A percentile compares a stretch with the other conserved stretches of the same genome.
Conservation (phyloP, 2,329 filamentous ascomycete genomes). For the Ophidiomyces ophidiicola region DNA sequence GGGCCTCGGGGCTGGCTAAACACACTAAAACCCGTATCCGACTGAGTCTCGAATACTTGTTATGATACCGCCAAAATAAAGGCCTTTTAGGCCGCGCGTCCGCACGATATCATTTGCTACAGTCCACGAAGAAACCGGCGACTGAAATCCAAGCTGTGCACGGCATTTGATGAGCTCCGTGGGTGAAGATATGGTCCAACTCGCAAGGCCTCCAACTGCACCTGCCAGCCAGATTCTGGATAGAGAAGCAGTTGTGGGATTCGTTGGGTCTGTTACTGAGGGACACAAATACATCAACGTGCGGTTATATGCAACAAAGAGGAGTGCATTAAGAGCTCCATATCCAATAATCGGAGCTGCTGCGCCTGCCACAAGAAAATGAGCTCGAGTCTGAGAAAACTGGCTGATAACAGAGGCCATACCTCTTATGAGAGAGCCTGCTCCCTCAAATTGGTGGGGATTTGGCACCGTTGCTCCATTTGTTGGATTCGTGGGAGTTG, state of each 20-base stretch:
- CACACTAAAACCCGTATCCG: conserved; percentile 88
- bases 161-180: conserved; percentile 87
- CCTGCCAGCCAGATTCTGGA: conserved; percentile 67
- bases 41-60: conserved; percentile 75
- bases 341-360: conserved; percentile 81
- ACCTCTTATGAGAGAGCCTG: conserved; percentile 31
- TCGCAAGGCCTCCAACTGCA: conserved; percentile 67
- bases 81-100: conserved; percentile 50
- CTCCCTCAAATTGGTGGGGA: conserved; percentile 24
- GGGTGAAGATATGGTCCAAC: conserved; percentile 73
- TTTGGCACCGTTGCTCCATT: conserved; percentile 19
- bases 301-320: conserved; percentile 85
- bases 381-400: background rate
- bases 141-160: conserved; percentile 52
- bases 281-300: conserved; percentile 51
- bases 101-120: conserved; percentile 52
- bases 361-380: conserved; percentile 43
- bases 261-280: conserved; percentile 33
- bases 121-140: conserved; percentile 46
- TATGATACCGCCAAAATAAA: conserved; percentile 70
- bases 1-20: too few relatives aligned
- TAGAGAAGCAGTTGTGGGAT: conserved; percentile 39
- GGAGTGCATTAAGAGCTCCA: conserved; percentile 76
- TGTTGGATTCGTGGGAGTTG: conserved; percentile 32
- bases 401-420: conserved; percentile 1